Percentiles rank a stretch among this genome's conserved stretches.
Conservation (phyloP, 140 eudicot genomes). For the Stevia rebaudiana region DNA sequence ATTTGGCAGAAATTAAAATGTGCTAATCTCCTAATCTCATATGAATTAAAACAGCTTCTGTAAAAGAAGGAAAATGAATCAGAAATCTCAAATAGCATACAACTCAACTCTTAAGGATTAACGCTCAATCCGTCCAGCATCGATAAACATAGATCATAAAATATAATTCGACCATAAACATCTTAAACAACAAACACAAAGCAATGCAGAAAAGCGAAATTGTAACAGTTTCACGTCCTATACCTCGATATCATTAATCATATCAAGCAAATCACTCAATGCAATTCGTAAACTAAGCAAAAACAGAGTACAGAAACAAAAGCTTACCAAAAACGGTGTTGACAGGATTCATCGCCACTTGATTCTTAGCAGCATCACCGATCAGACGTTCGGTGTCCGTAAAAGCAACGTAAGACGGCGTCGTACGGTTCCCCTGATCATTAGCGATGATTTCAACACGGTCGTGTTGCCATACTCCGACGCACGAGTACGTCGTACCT, state of each 20-base stretch:
- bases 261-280: background rate
- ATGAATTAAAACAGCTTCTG: no score
- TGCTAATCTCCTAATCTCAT: no score
- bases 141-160: no score
- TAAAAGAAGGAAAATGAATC: no score
- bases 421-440: slow-evolving; percentile 37
- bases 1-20: background rate
- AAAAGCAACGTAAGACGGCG: slow-evolving; percentile 37
- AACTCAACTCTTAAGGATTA: no score
- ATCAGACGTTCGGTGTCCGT: slow-evolving; percentile 28
- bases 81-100: no score
- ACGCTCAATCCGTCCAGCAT: no score
- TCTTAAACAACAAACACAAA: no score
- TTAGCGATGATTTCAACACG: slow-evolving; percentile 38
- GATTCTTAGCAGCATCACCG: slow-evolving; percentile 38
- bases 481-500: slow-evolving; percentile 35
- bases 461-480: slow-evolving; percentile 37
- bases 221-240: background rate
- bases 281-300: background rate
- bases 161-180: background rate
- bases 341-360: slow-evolving; percentile 32
- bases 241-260: background rate
- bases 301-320: background rate
- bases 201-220: background rate
- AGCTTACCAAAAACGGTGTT: slow-evolving; percentile 30